A percentile compares a stretch with the other conserved stretches of the same genome.
These are phyloP conservation scores for Eutrema salsugineum DNA, from an alignment of 441 rosid genomes.

Conservation along the genomic window DNA sequence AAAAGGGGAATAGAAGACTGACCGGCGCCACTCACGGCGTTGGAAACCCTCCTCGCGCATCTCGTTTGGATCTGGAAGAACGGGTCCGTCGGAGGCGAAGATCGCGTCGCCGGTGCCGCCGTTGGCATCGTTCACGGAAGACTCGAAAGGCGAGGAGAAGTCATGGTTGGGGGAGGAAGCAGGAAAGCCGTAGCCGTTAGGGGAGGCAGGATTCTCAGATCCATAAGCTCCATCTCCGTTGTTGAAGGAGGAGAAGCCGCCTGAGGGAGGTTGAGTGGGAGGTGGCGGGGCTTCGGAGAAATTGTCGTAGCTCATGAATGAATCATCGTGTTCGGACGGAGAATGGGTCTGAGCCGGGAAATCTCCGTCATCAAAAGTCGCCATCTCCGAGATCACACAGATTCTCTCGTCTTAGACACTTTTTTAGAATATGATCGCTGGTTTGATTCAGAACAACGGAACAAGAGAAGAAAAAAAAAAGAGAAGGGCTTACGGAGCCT, in stretches of 20 bases:
- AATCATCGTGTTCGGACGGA: conserved; percentile 34
- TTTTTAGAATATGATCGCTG: conserved; percentile 18
- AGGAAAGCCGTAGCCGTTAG: conserved; percentile 49
- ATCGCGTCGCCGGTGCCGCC: conserved; percentile 32
- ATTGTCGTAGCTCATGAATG: conserved; percentile 30
- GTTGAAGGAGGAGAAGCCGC: conserved; percentile 25
- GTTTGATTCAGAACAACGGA: background rate
- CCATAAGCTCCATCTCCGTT: conserved; percentile 16
- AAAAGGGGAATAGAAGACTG: conserved; percentile 25
- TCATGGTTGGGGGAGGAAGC: conserved; percentile 41
- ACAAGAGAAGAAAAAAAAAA: background rate
- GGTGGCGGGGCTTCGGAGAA: conserved; percentile 29
- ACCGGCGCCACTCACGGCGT: conserved; percentile 92
- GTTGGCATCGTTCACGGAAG: conserved; percentile 32
- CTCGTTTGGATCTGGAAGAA: conserved; percentile 61
- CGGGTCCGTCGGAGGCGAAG: conserved; percentile 53
- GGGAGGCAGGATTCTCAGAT: conserved; percentile 36
- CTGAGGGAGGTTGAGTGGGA: conserved; percentile 25
- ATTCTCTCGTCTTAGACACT: conserved; percentile 4
- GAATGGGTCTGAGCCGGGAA: conserved; percentile 32
- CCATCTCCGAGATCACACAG: conserved; percentile 36
- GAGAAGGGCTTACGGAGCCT: background rate
- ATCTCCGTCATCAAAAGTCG: conserved; percentile 47
- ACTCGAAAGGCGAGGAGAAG: conserved; percentile 46
- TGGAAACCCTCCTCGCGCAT: conserved; percentile 79